Conservation (phyloP, 2,329 filamentous ascomycete genomes). For the Myrmaecium sp. region DNA sequence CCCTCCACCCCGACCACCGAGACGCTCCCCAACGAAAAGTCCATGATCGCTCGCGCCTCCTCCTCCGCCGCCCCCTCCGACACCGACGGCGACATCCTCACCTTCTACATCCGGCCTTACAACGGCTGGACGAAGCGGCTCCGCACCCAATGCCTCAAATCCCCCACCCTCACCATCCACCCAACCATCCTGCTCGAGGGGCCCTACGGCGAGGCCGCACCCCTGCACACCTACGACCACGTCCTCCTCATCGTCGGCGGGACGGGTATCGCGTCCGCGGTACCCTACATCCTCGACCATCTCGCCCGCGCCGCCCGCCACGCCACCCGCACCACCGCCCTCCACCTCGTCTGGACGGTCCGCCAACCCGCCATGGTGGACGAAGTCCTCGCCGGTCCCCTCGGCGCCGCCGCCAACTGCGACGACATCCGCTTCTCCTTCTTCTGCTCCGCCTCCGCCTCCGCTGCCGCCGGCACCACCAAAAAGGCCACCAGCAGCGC, state of each 20-base stretch:
- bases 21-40: not conserved
- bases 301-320: conserved; percentile 6
- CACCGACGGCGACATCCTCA: conserved; percentile 11
- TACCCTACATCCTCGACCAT: conserved; percentile 12
- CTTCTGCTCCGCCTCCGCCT: conserved; percentile 1
- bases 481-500: conserved; percentile 8
- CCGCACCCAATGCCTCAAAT: conserved; percentile 17
- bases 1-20: conserved; percentile 4
- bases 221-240: conserved; percentile 24
- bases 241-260: conserved; percentile 20
- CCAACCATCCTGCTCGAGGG: conserved; percentile 31
- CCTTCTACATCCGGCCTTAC: conserved; percentile 34
- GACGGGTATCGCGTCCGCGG: conserved; percentile 16
- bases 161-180: conserved; percentile 9
- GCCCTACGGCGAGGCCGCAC: conserved; percentile 28
- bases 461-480: conserved; percentile 12
- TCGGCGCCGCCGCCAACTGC: conserved; percentile 9
- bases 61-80: conserved; percentile 2
- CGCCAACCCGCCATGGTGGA: conserved; percentile 15
- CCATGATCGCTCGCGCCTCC: conserved; percentile 7
- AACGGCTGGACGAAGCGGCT: conserved; percentile 34
- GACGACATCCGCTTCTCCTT: conserved; percentile 9
- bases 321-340: conserved; percentile 6
- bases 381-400: conserved; percentile 10
- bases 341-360: conserved; percentile 18